phyloP scores from a whole-genome alignment of 148 eudicot genomes.

The Heliamphora exappendiculata region DNA sequence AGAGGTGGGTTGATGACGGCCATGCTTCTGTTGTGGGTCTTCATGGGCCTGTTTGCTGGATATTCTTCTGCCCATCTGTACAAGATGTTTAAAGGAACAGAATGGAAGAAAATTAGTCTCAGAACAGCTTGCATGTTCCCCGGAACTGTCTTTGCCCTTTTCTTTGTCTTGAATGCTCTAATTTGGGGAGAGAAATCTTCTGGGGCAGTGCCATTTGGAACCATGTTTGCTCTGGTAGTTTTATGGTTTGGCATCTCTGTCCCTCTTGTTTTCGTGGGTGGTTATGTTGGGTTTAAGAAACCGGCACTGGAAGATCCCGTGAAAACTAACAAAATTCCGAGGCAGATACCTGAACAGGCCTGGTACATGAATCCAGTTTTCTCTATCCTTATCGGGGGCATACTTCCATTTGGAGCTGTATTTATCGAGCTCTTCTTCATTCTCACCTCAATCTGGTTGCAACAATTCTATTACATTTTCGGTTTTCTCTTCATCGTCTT shows the following conservation, averaged over 20 bases:
- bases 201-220: constrained; percentile 52
- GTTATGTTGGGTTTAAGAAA: constrained; percentile 40
- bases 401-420: constrained; percentile 54
- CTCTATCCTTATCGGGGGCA: constrained; percentile 45
- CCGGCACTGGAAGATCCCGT: constrained; percentile 47
- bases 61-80: constrained; percentile 40
- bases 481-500: constrained; percentile 50
- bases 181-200: constrained; percentile 56
- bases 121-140: constrained; percentile 45
- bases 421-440: constrained; percentile 55
- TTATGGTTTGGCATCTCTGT: constrained; percentile 52
- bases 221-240: constrained; percentile 51
- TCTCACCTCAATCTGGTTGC: constrained; percentile 49
- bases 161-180: constrained; percentile 40
- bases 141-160: constrained; percentile 26
- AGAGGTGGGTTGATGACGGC: constrained; percentile 57
- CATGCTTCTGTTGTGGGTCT: constrained; percentile 43
- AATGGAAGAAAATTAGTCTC: constrained; percentile 44
- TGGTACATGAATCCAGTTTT: constrained; percentile 51
- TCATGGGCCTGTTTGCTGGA: constrained; percentile 53
- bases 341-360: constrained; percentile 50
- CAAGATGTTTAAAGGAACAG: constrained; percentile 50
- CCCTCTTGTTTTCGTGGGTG: constrained; percentile 49
- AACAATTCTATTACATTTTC: constrained; percentile 47
- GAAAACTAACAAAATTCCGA: constrained; percentile 46